Percentiles rank a stretch among this genome's conserved stretches.
Evolutionary conservation across 441 rosid genomes (phyloP).

Genomic region (Croton laevigatus): DNA sequence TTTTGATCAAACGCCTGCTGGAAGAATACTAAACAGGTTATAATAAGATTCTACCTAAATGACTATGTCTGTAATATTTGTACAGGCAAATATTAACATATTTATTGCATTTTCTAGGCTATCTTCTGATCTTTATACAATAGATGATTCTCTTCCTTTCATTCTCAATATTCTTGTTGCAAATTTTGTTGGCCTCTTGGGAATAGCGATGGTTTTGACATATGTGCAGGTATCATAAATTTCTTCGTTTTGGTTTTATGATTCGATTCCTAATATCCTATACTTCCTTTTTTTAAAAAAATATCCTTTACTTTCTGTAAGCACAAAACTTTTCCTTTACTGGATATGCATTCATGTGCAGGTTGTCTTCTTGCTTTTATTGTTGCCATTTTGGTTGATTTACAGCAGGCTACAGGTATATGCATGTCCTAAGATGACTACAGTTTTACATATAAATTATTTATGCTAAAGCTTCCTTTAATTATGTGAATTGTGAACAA

Average conservation of each 20-base stretch:
- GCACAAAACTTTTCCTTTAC: constrained; percentile 11
- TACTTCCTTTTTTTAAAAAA: too few species aligned
- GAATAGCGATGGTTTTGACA: constrained; percentile 76
- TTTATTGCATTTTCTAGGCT: constrained; percentile 48
- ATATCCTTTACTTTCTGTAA: constrained; percentile 7
- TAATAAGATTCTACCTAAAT: constrained; percentile 21
- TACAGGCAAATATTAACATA: neutral
- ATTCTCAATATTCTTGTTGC: constrained; percentile 95
- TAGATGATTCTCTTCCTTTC: constrained; percentile 98
- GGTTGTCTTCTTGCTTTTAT: constrained; percentile 79
- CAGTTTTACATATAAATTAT: neutral
- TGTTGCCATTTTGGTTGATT: constrained; percentile 91
- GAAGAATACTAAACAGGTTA: constrained; percentile 97
- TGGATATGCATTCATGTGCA: constrained; percentile 32
- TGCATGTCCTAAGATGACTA: constrained; percentile 12
- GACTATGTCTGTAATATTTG: constrained; percentile 18
- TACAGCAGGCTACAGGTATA: constrained; percentile 93
- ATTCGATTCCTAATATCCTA: constrained; percentile 6
- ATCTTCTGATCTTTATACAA: constrained; percentile 95
- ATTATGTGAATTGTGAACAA: neutral
- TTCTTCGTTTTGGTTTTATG: constrained; percentile 18
- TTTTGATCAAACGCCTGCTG: constrained; percentile 95
- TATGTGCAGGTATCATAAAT: constrained; percentile 73
- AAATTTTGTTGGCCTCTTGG: constrained; percentile 88
- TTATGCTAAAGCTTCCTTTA: neutral